Evolutionary conservation across 345 rosid genomes (phyloP), one percentile per base, ranked within the genome.

Genomic region (Gossypium australe): DNA sequence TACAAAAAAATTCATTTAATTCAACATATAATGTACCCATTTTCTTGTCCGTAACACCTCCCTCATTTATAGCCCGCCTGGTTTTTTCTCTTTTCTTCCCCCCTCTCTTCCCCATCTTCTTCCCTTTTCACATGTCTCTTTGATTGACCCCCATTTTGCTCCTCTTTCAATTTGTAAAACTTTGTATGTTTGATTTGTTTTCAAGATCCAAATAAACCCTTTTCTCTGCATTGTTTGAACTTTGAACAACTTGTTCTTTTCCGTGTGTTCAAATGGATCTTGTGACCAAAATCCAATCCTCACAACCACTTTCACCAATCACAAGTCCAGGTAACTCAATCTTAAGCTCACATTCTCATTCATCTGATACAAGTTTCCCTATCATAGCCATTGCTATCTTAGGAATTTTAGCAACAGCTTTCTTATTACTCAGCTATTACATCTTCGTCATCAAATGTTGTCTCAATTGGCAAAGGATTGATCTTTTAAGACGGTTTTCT

Each of bases 401-500:
- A 10, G 98, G 97, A 55, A 94, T 92, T 76, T 62, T 92, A 4
- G 95, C 97, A 51, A 92, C 95, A 4, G 91, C 90, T 49, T 91
- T 92, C 76, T 82, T 94, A 82, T 88, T 94, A 1, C 89, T 94
- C 43, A 85, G 98, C 86, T 94, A 94, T 68, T 92, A 92, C 74
- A 73, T 94, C 76, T 94, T 92, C 5, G 94, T 85, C 17, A 91
- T 94, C 79, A 92, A 92, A 79, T 94, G 98, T 73, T 90, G 97
- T 79, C 92, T 94, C 13, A 90, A 78, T 43, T 90, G 97, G 97
- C 97, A 87, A 77, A 75, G 89, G 6, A 84, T 89, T 52, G 95
- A 92, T 74, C 71, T 92, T 17, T 74, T 85, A 10, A 22, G 87
- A 16, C 83, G 92, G 22, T 86, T 90, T 80, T 90, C 94, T 2